Base-by-base conservation (phyloP, 129 eudicot genomes). In the Flaveria ramosissima region DNA sequence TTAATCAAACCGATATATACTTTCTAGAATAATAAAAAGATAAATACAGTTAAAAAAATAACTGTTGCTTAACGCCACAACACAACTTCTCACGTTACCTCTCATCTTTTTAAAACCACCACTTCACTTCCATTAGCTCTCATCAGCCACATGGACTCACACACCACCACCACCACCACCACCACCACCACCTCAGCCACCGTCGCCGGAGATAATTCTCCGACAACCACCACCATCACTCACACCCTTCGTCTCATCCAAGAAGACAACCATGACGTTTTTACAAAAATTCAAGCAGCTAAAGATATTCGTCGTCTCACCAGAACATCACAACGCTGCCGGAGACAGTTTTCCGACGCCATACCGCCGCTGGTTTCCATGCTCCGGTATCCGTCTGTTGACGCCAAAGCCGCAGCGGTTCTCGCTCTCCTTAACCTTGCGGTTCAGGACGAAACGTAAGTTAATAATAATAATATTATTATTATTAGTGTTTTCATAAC, bases 381-480 rank as follows among this genome's bases (percentile, higher is more conserved):
- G 97, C 96, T 94, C 63, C 80, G 77, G 23, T 65, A 74, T 20
- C 77, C 80, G 9, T 84, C 87, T 4, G 12, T 76, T 20, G 89
- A 86, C 41, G 68, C 89, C 62, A 83, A 88, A 53, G 89, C 86
- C 43, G 84, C 97, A 0, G 97, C 96, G n/a, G 85, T 94, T 2
- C 92, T 85, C 8, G 99, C 99, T 17, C 90, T 94, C 50, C 96
- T 94, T 61, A 94, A 94, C 74, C 97, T 94, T 50, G 96, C 99
- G 51, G 99, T 94, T 61, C 93, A 91, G 68, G 92, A 94, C 39
- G 96, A 94, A 87, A 80, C 76, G 99, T 94, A 80, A 82, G 92
- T 66, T 2, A 26, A 9, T 41, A 30, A 30, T 30, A 30, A 3
- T 30, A 39, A 9, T 21, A 19, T 56, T 69, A 8, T 19, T 9